Evolutionary conservation across 352 stramenopile species (phyloP), one percentile per base, ranked within the genome.

Genomic region (Globisporangium cylindrosporum): DNA sequence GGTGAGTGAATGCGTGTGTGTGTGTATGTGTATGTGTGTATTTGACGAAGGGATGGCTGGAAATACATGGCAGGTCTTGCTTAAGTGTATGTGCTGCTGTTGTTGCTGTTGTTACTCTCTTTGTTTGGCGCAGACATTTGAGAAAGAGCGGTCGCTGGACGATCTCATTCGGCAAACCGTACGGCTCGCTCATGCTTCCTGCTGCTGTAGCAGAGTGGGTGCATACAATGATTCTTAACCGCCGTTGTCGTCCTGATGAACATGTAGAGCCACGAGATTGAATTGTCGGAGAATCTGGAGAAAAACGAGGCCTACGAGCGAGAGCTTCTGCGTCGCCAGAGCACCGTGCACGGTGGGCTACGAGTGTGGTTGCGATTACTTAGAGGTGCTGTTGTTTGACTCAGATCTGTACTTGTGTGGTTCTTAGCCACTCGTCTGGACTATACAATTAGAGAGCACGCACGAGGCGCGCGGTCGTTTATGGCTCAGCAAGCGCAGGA

Each of bases 231-330:
- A 18, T n/a, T n/a, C 38, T 48, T n/a, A 48, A 48, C 14, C 14
- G 6, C 38, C 14, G 38, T 48, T 48, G 38, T 48, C 38, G 38
- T n/a, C 18, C 1, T 48, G 51, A 58, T 36, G 54, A 24, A 22
- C 14, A 43, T 27, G 55, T n/a, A 94, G 86, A 81, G 67, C 8
- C 84, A 92, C 46, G 84, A 93, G 69, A 87, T 94, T 32, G 80
- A 88, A 58, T 68, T 94, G 57, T 75, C 82, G 0, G 77, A 91
- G 62, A 93, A 83, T 55, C 62, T 94, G 58, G 86, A 91, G 64
- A 86, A 89, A 93, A 93, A 93, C 53, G 86, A 94, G 67, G 72
- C 78, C 14, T 88, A 82, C 36, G 84, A 92, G 61, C 75, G 86
- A 27, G 75, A 91, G 24, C 51, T 92, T 1, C 32, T 92, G 54